A percentile compares a stretch with the other conserved stretches of the same genome.
Conservation (phyloP, 73 alveolate genomes). For the Tetrahymena borealis region DNA sequence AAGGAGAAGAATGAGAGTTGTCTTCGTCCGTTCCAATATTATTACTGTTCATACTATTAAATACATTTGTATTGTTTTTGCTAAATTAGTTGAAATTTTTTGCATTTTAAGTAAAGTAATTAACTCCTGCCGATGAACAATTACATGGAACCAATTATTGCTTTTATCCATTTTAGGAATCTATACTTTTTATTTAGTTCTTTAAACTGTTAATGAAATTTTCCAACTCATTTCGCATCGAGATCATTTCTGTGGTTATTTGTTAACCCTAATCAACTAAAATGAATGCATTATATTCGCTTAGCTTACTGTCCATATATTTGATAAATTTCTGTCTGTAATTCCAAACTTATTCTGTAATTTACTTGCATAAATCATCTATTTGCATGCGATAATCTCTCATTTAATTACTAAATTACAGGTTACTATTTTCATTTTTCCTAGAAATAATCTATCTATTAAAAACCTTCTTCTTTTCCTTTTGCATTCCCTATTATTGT, state of each 20-base stretch:
- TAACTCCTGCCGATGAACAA: too few relatives aligned
- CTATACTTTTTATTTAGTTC: background rate
- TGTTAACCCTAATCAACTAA: background rate
- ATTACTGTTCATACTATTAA: too few relatives aligned
- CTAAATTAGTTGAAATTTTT: background rate
- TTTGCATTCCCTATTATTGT: background rate
- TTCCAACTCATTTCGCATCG: background rate
- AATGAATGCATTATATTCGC: background rate
- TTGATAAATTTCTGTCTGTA: background rate
- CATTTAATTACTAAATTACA: background rate
- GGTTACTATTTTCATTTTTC: background rate
- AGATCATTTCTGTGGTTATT: background rate
- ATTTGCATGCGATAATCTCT: background rate
- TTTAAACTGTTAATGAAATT: background rate
- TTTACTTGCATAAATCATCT: background rate
- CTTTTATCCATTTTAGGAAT: background rate
- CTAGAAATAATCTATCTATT: background rate
- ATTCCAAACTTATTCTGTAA: background rate
- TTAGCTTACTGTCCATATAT: background rate
- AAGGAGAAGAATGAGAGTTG: background rate
- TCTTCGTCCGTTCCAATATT: background rate
- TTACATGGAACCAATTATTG: background rate
- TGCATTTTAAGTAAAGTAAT: background rate
- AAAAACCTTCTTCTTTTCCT: background rate
- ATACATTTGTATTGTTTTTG: background rate